Base-by-base conservation (phyloP, 176 grass and related monocot genomes). In the Paspalum notatum region DNA sequence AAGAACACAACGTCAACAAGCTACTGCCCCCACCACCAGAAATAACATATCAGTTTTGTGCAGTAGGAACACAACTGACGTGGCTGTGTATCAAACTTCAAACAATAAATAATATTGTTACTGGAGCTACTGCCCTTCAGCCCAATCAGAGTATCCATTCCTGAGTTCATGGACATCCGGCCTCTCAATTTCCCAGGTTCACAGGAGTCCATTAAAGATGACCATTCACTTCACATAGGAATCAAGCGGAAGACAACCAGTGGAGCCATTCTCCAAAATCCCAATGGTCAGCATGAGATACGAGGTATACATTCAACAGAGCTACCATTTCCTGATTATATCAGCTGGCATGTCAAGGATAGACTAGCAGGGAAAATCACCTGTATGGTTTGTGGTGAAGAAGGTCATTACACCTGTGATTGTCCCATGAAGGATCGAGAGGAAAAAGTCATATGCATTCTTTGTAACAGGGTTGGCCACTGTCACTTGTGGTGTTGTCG, bases 401-500 rank as follows among this genome's bases (percentile, higher is more conserved):
- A 69, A 69, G 65, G 78, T 51, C 77, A 79, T 54, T 79, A 79
- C 62, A 79, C 62, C 55, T 79, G 77, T 67, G 48, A 79, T 41
- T 79, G 48, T 48, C 49, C 62, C 62, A 69, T 58, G 78, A 80
- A 69, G 64, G 3, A n/a, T 32, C 50, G 14, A 69, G 78, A 46
- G 38, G 24, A 45, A 43, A 44, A 80, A 46, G 51, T 69, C 22
- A 46, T 58, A 56, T 69, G 78, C 41, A 80, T 65, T 58, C 64
- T 69, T 45, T 80, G 78, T 58, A 56, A 68, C 51, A 80, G 27
- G 78, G 51, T 69, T 69, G 78, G 78, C 39, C 78, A 80, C 65
- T 80, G 78, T 56, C 53, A 69, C 42, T 80, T 80, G 65, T 69
- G 78, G 78, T 80, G 78, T 58, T 80, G 78, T 9, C 50, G 66